These are phyloP conservation scores for Clarireedia homoeocarpa DNA, from an alignment of 2,329 filamentous ascomycete species.

Conservation along the genomic window DNA sequence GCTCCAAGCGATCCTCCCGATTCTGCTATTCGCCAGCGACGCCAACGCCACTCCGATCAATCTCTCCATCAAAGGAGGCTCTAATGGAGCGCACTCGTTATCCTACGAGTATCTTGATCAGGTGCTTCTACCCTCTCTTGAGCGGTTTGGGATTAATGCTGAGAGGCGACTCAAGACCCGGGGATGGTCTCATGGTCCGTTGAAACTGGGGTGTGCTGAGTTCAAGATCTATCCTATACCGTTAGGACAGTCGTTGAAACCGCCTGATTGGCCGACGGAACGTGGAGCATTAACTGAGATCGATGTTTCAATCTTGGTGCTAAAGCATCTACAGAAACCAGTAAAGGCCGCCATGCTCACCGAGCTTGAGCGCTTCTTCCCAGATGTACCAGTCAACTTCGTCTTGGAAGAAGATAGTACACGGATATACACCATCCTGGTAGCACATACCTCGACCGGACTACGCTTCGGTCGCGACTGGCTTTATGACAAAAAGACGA, in stretches of 20 bases:
- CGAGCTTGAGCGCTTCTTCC: conserved; percentile 36
- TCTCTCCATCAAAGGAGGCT: conserved; percentile 48
- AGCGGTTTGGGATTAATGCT: conserved; percentile 43
- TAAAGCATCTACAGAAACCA: conserved; percentile 34
- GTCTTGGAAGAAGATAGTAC: conserved; percentile 43
- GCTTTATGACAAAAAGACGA: conserved; percentile 35
- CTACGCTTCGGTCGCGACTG: conserved; percentile 44
- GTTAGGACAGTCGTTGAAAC: conserved; percentile 33
- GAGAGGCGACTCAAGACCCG: conserved; percentile 38
- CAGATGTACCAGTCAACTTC: conserved; percentile 38
- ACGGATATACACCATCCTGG: conserved; percentile 49
- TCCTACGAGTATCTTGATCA: conserved; percentile 58
- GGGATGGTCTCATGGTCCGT: conserved; percentile 38
- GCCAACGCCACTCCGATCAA: conserved; percentile 37
- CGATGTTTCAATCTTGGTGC: conserved; percentile 45
- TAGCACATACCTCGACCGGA: conserved; percentile 41
- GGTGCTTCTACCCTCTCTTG: conserved; percentile 47
- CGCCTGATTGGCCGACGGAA: conserved; percentile 23
- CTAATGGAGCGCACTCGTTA: conserved; percentile 48
- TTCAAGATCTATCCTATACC: conserved; percentile 38
- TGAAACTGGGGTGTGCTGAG: conserved; percentile 30
- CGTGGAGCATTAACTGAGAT: conserved; percentile 36
- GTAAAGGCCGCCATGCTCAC: conserved; percentile 35
- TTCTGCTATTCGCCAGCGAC: conserved; percentile 46
- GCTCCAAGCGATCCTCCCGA: conserved; percentile 53